Percentiles rank a stretch among this genome's conserved stretches.
phyloP scores from a whole-genome alignment of 306 rosid species.

The Cotoneaster glaucophyllus region DNA sequence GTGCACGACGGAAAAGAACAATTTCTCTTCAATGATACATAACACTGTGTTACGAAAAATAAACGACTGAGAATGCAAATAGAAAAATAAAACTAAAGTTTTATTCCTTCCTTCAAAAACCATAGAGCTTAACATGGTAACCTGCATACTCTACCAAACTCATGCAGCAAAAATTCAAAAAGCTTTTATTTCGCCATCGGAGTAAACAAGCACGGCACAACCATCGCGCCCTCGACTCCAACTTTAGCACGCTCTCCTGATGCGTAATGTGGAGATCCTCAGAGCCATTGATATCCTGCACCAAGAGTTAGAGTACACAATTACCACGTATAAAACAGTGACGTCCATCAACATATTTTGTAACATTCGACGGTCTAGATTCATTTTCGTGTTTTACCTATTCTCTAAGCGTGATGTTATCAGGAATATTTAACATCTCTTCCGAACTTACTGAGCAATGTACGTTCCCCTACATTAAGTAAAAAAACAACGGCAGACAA shows the following conservation, averaged over 20 bases:
- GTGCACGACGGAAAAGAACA: too few species aligned
- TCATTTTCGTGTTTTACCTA: slow-evolving; percentile 39
- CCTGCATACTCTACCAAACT: background rate
- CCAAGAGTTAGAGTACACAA: background rate
- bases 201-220: slow-evolving; percentile 8
- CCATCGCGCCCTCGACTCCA: background rate
- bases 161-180: background rate
- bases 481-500: background rate
- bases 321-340: background rate
- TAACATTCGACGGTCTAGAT: background rate
- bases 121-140: background rate
- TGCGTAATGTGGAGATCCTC: slow-evolving; percentile 51
- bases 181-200: slow-evolving; percentile 20
- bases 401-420: slow-evolving; percentile 47
- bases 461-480: slow-evolving; percentile 61
- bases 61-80: too few species aligned
- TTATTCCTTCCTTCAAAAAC: slow-evolving; percentile 1
- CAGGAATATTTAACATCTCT: slow-evolving; percentile 69
- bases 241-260: background rate
- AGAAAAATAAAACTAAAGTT: background rate
- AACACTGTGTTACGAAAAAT: too few species aligned
- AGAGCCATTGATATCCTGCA: slow-evolving; percentile 65
- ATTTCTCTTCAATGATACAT: too few species aligned
- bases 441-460: slow-evolving; percentile 49
- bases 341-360: background rate